These are phyloP conservation scores for Apiotrichum brassicae DNA, from an alignment of 1,284 basidiomycete genomes.

Conservation along the genomic window DNA sequence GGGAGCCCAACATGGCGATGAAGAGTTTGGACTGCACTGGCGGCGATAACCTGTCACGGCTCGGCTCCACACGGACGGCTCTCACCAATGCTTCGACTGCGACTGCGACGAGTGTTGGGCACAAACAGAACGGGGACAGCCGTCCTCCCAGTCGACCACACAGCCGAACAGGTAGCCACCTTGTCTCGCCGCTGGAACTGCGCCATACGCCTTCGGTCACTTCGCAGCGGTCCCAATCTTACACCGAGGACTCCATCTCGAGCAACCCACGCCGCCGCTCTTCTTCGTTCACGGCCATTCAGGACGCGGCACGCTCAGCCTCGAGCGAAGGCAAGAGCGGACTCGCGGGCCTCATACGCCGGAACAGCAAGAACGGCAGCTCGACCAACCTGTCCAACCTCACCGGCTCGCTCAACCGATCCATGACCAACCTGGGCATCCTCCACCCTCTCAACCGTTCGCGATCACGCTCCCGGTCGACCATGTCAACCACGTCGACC, in stretches of 20 bases:
- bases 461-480: background rate
- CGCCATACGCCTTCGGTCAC: constrained; percentile 5
- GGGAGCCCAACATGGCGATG: constrained; percentile 7
- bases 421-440: background rate
- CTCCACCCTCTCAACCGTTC: background rate
- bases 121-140: background rate
- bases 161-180: background rate
- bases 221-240: constrained; percentile 4
- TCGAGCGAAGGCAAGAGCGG: background rate
- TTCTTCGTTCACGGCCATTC: constrained; percentile 2
- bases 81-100: background rate
- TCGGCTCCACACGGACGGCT: background rate
- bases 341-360: constrained; percentile 1
- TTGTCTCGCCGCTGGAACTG: background rate
- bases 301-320: background rate
- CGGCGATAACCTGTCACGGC: constrained; percentile 4
- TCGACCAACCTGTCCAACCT: background rate
- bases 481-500: background rate
- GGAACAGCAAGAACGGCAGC: constrained; percentile 1
- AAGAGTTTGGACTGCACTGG: constrained; percentile 2
- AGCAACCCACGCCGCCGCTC: constrained; percentile 6
- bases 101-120: too few relatives aligned
- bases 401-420: background rate
- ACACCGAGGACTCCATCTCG: background rate
- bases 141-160: background rate